phyloP scores from a whole-genome alignment of 2,329 filamentous ascomycete genomes.

The Curvularia eragrostidis region DNA sequence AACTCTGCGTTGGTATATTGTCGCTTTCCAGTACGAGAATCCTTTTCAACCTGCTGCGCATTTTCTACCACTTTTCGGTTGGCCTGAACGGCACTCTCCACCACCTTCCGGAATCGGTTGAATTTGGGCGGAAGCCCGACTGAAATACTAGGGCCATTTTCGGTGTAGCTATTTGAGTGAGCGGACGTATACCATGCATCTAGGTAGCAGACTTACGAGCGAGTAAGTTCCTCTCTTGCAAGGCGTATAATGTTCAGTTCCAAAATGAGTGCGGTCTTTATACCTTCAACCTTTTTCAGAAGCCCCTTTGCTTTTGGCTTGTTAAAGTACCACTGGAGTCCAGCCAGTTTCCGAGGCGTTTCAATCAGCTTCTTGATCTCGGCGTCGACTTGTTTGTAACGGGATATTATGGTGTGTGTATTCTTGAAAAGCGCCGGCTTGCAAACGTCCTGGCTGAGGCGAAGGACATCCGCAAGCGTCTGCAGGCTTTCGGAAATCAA shows the following conservation, averaged over 20 bases:
- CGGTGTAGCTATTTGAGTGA: neutral
- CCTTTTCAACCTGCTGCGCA: constrained; percentile 18
- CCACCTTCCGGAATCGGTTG: constrained; percentile 28
- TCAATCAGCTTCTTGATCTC: constrained; percentile 13
- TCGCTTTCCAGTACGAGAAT: constrained; percentile 5
- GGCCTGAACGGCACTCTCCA: constrained; percentile 27
- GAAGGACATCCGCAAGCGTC: constrained; percentile 9
- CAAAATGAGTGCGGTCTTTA: constrained; percentile 25
- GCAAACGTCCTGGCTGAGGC: neutral
- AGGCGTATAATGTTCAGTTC: constrained; percentile 22
- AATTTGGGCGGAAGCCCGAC: neutral
- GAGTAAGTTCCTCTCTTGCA: constrained; percentile 18
- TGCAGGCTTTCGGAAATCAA: constrained; percentile 5
- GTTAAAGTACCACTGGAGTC: constrained; percentile 26
- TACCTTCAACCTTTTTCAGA: constrained; percentile 30
- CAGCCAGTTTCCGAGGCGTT: constrained; percentile 11
- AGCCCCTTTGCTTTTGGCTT: constrained; percentile 23
- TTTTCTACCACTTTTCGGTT: constrained; percentile 25
- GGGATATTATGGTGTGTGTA: neutral
- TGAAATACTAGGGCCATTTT: neutral
- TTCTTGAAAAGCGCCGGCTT: constrained; percentile 5
- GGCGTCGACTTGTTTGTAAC: constrained; percentile 5
- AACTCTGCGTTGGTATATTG: constrained; percentile 12
- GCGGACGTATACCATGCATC: neutral
- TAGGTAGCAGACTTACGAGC: neutral